These are phyloP conservation scores for Talaromyces borbonicus DNA, from an alignment of 495 filamentous ascomycete species.

Conservation along the genomic window DNA sequence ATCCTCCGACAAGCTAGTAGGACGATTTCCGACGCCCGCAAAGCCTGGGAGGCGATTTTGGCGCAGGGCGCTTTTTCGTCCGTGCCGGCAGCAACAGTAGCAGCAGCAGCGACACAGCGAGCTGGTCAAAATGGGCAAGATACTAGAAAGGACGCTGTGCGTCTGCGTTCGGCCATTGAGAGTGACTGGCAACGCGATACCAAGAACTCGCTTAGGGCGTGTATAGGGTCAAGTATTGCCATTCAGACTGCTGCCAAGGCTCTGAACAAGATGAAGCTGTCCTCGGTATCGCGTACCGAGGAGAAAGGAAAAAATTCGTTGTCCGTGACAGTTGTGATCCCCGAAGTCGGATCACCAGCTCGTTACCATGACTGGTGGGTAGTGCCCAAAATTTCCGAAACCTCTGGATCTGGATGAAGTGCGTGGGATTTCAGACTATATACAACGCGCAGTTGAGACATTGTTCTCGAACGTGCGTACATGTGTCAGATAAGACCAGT, in stretches of 20 bases:
- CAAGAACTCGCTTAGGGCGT: conserved; percentile 51
- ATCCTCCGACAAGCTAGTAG: conserved; percentile 53
- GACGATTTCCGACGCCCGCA: conserved; percentile 50
- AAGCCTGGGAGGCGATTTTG: conserved; percentile 53
- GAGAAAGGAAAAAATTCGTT: conserved; percentile 10
- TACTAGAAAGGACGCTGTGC: conserved; percentile 35
- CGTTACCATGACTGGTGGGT: conserved; percentile 71
- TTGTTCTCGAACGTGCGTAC: no score
- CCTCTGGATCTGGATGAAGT: not conserved
- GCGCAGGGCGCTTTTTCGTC: conserved; percentile 30
- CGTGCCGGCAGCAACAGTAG: conserved; percentile 5
- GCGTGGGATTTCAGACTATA: not conserved
- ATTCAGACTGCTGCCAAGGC: conserved; percentile 30
- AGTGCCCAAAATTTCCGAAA: conserved; percentile 53
- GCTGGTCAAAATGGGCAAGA: no score
- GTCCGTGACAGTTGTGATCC: conserved; percentile 44
- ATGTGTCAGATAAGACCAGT: no score
- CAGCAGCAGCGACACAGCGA: conserved; percentile 26
- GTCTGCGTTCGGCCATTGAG: conserved; percentile 35
- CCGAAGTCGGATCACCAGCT: conserved; percentile 37
- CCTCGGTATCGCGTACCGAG: conserved; percentile 6
- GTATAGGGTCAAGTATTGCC: conserved; percentile 56
- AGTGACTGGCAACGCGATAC: conserved; percentile 48
- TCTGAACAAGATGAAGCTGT: conserved; percentile 10
- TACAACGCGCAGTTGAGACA: no score